These are phyloP conservation scores for Botryotinia convoluta DNA, from an alignment of 2,329 filamentous ascomycete species.

Conservation along the genomic window DNA sequence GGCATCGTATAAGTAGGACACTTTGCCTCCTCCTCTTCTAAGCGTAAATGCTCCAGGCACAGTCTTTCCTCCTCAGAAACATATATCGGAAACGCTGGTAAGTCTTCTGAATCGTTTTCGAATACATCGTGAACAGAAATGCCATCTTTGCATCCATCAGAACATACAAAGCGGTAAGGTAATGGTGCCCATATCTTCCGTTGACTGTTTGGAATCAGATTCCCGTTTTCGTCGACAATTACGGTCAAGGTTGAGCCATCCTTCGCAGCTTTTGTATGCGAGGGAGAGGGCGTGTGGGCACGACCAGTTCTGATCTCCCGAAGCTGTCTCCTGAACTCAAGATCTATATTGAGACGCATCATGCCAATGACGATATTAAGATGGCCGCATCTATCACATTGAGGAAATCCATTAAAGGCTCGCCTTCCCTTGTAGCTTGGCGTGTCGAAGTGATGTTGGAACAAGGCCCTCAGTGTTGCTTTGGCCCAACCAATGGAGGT, in stretches of 20 bases:
- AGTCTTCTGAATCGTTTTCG: slow-evolving; percentile 3
- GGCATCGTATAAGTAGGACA: slow-evolving; percentile 5
- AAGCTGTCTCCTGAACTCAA: slow-evolving; percentile 8
- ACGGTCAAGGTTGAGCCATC: not conserved
- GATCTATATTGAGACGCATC: not conserved
- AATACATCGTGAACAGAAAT: not conserved
- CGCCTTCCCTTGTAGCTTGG: not conserved
- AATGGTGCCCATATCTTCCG: not conserved
- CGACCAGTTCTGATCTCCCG: slow-evolving; percentile 8
- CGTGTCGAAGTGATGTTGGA: not conserved
- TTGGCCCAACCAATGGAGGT: not conserved
- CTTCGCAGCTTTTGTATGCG: not conserved
- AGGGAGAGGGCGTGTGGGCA: not conserved
- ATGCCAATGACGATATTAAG: not conserved
- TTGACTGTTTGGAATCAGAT: not conserved
- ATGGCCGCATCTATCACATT: not conserved
- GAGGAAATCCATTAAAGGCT: not conserved
- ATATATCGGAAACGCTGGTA: not conserved
- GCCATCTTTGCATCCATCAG: not conserved
- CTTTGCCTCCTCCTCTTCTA: not conserved
- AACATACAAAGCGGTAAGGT: slow-evolving; percentile 9
- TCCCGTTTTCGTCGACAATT: not conserved
- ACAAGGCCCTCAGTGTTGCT: not conserved
- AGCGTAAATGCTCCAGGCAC: not conserved
- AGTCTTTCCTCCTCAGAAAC: not conserved